phyloP scores from a whole-genome alignment of 169 alveolate genomes.

The Theileria parva region DNA sequence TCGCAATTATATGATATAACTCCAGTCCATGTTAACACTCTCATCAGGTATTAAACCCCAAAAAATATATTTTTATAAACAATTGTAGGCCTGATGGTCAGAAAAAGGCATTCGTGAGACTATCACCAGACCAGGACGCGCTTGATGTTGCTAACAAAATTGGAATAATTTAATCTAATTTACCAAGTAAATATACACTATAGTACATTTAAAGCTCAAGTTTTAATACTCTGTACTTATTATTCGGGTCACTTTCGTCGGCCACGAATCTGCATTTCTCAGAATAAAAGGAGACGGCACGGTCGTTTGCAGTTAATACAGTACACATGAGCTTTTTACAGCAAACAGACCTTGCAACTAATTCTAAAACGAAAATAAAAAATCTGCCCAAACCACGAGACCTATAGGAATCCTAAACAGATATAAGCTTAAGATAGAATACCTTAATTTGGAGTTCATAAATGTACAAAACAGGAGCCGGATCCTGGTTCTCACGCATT shows the following conservation, averaged over 20 bases:
- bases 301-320: slow-evolving; percentile 57
- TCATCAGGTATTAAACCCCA: slow-evolving; percentile 73
- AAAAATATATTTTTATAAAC: background rate
- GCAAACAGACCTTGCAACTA: slow-evolving; percentile 28
- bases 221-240: slow-evolving; percentile 47
- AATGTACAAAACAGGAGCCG: slow-evolving; percentile 59
- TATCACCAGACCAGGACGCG: slow-evolving; percentile 95
- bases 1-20: slow-evolving; percentile 88
- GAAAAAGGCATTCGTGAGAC: slow-evolving; percentile 96
- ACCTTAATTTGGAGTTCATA: slow-evolving; percentile 64
- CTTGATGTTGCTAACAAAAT: slow-evolving; percentile 97
- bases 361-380: slow-evolving; percentile 40
- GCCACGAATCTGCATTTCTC: slow-evolving; percentile 63
- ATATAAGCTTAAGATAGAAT: background rate
- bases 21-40: slow-evolving; percentile 93
- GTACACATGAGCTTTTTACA: slow-evolving; percentile 73
- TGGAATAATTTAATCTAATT: slow-evolving; percentile 90
- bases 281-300: slow-evolving; percentile 71
- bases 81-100: slow-evolving; percentile 88
- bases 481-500: slow-evolving; percentile 54
- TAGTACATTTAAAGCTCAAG: slow-evolving; percentile 19
- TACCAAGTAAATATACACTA: slow-evolving; percentile 2
- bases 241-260: slow-evolving; percentile 74
- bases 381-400: slow-evolving; percentile 65
- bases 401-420: slow-evolving; percentile 21